Percentiles rank a stretch among this genome's conserved stretches.
Evolutionary conservation across 75 land plant species (phyloP).

Genomic region (Selaginella tamariscina): DNA sequence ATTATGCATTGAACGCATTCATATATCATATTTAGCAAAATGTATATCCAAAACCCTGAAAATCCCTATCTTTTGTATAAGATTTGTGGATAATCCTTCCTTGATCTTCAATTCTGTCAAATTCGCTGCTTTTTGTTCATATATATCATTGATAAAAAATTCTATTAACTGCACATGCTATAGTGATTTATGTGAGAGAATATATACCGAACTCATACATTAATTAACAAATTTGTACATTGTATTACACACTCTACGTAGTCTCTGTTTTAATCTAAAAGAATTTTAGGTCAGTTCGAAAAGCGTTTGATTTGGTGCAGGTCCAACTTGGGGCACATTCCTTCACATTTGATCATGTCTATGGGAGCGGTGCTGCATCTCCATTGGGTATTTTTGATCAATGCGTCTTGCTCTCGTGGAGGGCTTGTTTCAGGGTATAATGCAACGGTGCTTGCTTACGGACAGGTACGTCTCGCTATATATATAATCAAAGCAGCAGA

Average conservation of each 20-base stretch:
- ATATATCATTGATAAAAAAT: too few species aligned
- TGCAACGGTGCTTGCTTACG: conserved; percentile 12
- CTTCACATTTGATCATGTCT: conserved; percentile 13
- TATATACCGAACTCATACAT: too few species aligned
- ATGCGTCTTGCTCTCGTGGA: conserved; percentile 4
- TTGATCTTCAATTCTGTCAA: too few species aligned
- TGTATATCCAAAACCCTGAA: neutral
- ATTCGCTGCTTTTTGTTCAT: too few species aligned
- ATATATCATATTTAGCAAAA: neutral
- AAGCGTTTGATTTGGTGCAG: neutral
- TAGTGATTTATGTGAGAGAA: neutral
- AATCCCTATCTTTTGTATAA: too few species aligned
- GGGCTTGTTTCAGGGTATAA: conserved; percentile 1
- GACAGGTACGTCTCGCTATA: conserved; percentile 4
- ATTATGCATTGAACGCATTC: too few species aligned
- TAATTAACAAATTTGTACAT: too few species aligned
- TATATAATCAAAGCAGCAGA: too few species aligned
- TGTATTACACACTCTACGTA: too few species aligned
- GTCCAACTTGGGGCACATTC: conserved; percentile 2
- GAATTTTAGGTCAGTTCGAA: neutral
- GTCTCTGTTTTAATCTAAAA: too few species aligned
- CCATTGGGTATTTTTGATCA: conserved; percentile 5
- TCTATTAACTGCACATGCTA: neutral
- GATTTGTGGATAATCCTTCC: too few species aligned
- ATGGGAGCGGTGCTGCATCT: neutral